Base-by-base conservation (phyloP, 1,139 yeast genomes). In the Pichia sp. region DNA sequence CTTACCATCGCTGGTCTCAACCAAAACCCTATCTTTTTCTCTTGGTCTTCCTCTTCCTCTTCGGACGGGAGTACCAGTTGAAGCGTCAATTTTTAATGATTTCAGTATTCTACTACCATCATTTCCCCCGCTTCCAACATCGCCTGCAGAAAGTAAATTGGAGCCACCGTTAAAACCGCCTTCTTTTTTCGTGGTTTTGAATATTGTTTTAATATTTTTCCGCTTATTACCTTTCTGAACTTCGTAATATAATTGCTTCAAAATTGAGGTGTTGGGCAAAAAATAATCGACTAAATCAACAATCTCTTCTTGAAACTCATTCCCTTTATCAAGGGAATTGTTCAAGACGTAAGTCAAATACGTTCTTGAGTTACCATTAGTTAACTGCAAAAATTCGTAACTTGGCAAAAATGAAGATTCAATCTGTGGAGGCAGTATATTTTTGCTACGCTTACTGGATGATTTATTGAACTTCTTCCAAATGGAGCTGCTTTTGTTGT, bases 281-380 rank as follows among this genome's bases (percentile, higher is more conserved):
- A 48, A 55, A 36, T 49, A 47, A 10, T 44, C 51, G 29, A 50
- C 42, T 23, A 47, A 36, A 29, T 46, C 45, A 23, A 44, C 38
- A 29, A 56, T 41, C 27, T 57, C 59, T 32, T 43, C 39, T 42
- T 56, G 59, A 34, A 49, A 49, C 23, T 46, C 41, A 10, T 54
- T 40, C 16, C 52, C 52, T 23, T 47, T 47, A 27, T 52, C 39
- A 39, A 59, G 56, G 28, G 51, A 46, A 45, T 50, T 52, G 32
- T 54, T 52, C 10, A 56, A 34, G 29, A 59, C 58, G 36, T 48
- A 52, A 5, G 50, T 48, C 23, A 53, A 55, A 48, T 57, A 59
- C 1, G 51, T 31, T 31, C 53, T 53, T 2, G 62, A 56, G 37
- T 50, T 52, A 0, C 57, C 56, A 32, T 57, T 58, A 1, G 65